Percentiles rank a stretch among this genome's conserved stretches.
Evolutionary conservation across 306 rosid species (phyloP).

Genomic region (Comarum palustre): DNA sequence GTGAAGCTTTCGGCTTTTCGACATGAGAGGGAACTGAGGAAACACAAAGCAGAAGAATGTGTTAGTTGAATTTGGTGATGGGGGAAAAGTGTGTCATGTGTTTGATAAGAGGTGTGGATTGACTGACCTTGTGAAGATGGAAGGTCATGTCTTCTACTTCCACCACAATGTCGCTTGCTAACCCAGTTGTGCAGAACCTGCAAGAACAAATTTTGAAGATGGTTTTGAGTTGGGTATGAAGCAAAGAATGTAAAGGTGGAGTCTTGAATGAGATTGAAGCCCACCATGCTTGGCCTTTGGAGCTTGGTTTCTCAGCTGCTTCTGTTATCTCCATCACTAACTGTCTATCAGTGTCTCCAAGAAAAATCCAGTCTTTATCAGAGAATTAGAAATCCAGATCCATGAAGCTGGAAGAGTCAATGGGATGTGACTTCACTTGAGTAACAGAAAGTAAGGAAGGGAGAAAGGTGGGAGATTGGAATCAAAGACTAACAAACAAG

Average conservation of each 20-base stretch:
- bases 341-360: background rate
- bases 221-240: background rate
- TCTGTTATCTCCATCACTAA: constrained; percentile 47
- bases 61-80: constrained; percentile 2
- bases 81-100: background rate
- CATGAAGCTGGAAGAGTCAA: constrained; percentile 38
- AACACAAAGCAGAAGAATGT: background rate
- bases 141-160: constrained; percentile 86
- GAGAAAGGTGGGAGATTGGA: constrained; percentile 41
- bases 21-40: constrained; percentile 87
- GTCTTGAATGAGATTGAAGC: background rate
- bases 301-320: constrained; percentile 48
- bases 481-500: constrained; percentile 58
- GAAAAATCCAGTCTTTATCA: constrained; percentile 3
- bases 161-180: constrained; percentile 89
- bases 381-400: constrained; percentile 28
- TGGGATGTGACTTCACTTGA: constrained; percentile 38
- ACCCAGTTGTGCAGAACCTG: constrained; percentile 96
- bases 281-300: constrained; percentile 97
- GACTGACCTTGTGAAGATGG: constrained; percentile 86
- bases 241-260: background rate
- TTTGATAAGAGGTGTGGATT: background rate
- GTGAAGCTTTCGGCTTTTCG: constrained; percentile 73
- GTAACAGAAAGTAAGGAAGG: constrained; percentile 21
- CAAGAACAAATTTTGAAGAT: background rate